Conservation (phyloP, 1,139 yeast genomes). For the Barnettozyma hawaiiensis region DNA sequence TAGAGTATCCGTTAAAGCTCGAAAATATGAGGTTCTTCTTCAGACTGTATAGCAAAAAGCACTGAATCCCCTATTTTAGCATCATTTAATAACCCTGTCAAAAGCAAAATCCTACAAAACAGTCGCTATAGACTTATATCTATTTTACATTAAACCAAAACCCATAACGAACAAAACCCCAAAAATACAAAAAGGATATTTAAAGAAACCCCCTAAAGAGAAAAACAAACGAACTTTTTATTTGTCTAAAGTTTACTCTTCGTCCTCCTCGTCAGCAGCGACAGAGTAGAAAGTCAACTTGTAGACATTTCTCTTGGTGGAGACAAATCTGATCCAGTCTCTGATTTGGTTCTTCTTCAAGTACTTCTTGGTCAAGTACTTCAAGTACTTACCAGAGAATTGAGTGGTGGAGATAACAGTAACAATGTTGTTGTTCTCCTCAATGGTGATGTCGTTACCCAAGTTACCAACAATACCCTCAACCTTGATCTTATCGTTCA, state of each 20-base stretch:
- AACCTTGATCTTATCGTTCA: slow-evolving; percentile 98
- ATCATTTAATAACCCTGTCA: too few species aligned
- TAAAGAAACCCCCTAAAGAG: slow-evolving; percentile 16
- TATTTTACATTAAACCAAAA: slow-evolving; percentile 18
- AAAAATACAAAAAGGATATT: slow-evolving; percentile 10
- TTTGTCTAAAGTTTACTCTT: slow-evolving; percentile 48
- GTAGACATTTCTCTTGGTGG: slow-evolving; percentile 94
- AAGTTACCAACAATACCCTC: slow-evolving; percentile 96
- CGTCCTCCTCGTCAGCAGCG: slow-evolving; percentile 95
- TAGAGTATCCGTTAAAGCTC: slow-evolving; percentile 62
- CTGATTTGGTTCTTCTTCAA: slow-evolving; percentile 99
- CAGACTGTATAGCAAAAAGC: slow-evolving; percentile 55
- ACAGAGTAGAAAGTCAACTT: slow-evolving; percentile 99
- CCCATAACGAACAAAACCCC: slow-evolving; percentile 16
- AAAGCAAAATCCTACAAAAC: not conserved
- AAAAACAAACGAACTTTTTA: not conserved
- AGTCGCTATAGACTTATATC: slow-evolving; percentile 12
- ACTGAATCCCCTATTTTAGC: too few species aligned
- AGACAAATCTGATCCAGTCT: slow-evolving; percentile 99
- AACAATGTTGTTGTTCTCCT: slow-evolving; percentile 76
- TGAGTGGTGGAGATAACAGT: slow-evolving; percentile 87
- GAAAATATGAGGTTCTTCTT: slow-evolving; percentile 87
- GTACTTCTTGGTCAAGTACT: slow-evolving; percentile 99
- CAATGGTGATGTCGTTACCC: slow-evolving; percentile 88
- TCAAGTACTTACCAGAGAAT: slow-evolving; percentile 99